Conservation (phyloP, 2,329 filamentous ascomycete genomes). For the Fusarium camptoceras region DNA sequence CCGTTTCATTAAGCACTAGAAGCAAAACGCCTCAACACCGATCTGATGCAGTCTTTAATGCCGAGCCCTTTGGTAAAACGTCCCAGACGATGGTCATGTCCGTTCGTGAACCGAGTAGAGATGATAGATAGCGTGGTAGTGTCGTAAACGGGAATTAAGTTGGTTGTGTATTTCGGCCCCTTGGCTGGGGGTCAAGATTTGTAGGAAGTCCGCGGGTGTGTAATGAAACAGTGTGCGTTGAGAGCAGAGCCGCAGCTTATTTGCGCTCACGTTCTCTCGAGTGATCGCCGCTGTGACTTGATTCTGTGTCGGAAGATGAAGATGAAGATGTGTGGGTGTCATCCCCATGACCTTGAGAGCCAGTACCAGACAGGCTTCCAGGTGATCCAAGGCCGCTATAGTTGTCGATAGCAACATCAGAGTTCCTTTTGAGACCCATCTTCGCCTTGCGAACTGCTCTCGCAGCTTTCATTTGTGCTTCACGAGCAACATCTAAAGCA, state of each 20-base stretch:
- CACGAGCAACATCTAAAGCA: constrained; percentile 59
- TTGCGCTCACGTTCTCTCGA: constrained; percentile 41
- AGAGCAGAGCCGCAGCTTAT: constrained; percentile 8
- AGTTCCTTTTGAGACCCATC: constrained; percentile 55
- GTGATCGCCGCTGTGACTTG: constrained; percentile 50
- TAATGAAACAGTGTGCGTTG: background rate
- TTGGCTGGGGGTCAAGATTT: background rate
- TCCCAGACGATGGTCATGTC: constrained; percentile 40
- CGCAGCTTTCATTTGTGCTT: constrained; percentile 53
- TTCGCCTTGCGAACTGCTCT: constrained; percentile 62
- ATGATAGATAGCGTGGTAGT: constrained; percentile 21
- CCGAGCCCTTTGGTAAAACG: constrained; percentile 39
- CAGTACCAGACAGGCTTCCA: constrained; percentile 54
- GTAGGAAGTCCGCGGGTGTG: background rate
- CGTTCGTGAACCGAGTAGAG: constrained; percentile 40
- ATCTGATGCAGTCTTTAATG: constrained; percentile 51
- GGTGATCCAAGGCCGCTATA: constrained; percentile 61
- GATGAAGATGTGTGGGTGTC: constrained; percentile 51
- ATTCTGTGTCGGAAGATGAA: constrained; percentile 55
- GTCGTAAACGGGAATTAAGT: constrained; percentile 16
- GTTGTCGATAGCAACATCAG: constrained; percentile 59
- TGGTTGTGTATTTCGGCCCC: background rate
- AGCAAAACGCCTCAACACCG: constrained; percentile 49
- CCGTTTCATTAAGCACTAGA: constrained; percentile 36
- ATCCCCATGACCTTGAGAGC: constrained; percentile 51